phyloP scores from a whole-genome alignment of 495 filamentous ascomycete species.

The Articulospora tetracladia region DNA sequence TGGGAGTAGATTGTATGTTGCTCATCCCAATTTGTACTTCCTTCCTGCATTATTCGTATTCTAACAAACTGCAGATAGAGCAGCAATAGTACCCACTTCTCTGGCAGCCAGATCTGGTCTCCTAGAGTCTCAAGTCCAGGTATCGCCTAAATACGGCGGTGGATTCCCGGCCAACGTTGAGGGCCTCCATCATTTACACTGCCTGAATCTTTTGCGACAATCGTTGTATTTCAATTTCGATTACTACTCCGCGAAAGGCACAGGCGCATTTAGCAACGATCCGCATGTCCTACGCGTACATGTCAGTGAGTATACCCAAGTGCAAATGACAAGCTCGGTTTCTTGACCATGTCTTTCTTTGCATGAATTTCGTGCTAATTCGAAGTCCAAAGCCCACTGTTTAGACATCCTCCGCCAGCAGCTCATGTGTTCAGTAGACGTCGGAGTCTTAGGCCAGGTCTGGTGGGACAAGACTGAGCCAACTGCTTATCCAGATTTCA shows the following conservation, averaged over 20 bases:
- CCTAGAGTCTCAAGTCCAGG: conserved; percentile 39
- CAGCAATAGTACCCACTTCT: conserved; percentile 27
- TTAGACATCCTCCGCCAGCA: conserved; percentile 51
- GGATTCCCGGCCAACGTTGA: conserved; percentile 51
- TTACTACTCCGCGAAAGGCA: conserved; percentile 41
- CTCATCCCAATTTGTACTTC: not conserved
- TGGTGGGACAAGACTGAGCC: conserved; percentile 41
- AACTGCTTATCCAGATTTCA: conserved; percentile 47
- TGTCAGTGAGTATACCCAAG: conserved; percentile 26
- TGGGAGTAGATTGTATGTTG: conserved; percentile 1
- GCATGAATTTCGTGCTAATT: conserved; percentile 41
- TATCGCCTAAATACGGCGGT: conserved; percentile 47
- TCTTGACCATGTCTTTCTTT: conserved; percentile 37
- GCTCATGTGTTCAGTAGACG: conserved; percentile 52
- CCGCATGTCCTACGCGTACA: conserved; percentile 43
- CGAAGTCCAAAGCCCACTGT: conserved; percentile 44
- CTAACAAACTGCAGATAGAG: conserved; percentile 21
- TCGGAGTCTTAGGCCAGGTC: conserved; percentile 47
- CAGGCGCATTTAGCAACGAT: conserved; percentile 46
- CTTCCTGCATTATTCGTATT: not conserved
- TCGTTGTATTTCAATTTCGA: conserved; percentile 52
- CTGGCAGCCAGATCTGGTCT: conserved; percentile 39
- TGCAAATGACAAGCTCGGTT: not conserved
- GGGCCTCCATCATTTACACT: conserved; percentile 57
- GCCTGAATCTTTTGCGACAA: conserved; percentile 54